Evolutionary conservation across 352 stramenopile species (phyloP), one percentile per base, ranked within the genome.

Genomic region (Hyaloperonospora arabidopsidis): DNA sequence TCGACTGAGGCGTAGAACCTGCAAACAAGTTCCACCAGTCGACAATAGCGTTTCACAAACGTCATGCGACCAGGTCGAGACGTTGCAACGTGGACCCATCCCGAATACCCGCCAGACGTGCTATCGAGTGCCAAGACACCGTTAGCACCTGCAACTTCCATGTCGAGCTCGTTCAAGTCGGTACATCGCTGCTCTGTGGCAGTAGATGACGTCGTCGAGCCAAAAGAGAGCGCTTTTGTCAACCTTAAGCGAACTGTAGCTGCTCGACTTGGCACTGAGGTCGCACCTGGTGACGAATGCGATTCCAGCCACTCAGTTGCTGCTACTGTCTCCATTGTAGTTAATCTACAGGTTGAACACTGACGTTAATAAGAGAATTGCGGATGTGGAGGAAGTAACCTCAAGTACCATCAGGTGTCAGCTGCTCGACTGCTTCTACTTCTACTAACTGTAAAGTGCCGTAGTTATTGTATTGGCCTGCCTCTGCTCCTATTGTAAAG

Each of bases 1-100:
- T 65, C 19, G 0, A 38, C 45, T 1, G 57, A 52, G n/a, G 49
- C 45, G 63, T 76, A 80, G 22, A 80, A 68, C 35, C 61, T 61
- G 44, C 65, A 79, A 19, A 77, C 61, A 23, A 77, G 63, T 46
- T 75, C 70, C 21, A 70, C 50, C 5, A 81, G 54, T 10, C 61
- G 65, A 38, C 69, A 77, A 49, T 76, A 78, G 35, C 55, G 59
- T 7, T 65, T 68, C 15, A 32, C 40, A 38, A 76, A 78, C 22
- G 48, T 39, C 15, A 45, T 17, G 1, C 23, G 17, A 8, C 54
- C 52, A 22, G 36, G 1, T 25, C 49, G 39, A 4, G 49, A 19
- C 7, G 47, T 52, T 2, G 69, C 54, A 14, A 75, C 70, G 59
- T 79, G 49, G 36, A 75, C 48, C 61, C 62, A 76, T 14, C 70